Percentiles rank a stretch among this genome's conserved stretches.
phyloP scores from a whole-genome alignment of 2,329 filamentous ascomycete species.

The Fusarium pseudonygamai region DNA sequence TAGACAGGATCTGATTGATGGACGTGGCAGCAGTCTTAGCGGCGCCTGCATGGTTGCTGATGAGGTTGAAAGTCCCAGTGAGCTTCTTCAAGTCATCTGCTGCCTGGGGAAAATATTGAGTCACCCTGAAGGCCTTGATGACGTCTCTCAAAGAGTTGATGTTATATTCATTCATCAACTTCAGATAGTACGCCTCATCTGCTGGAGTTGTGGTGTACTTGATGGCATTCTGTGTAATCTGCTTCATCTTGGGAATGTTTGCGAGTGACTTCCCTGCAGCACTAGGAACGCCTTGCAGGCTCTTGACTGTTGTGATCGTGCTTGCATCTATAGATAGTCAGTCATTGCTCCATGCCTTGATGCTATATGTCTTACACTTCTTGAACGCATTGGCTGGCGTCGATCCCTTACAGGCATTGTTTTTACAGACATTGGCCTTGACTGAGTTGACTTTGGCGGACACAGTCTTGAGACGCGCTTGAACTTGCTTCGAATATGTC shows the following conservation, averaged over 20 bases:
- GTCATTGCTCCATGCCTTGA: fast-evolving
- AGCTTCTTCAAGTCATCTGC: background rate
- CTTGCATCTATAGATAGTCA: background rate
- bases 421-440: background rate
- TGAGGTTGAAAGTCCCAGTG: background rate
- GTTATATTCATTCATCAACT: background rate
- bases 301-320: background rate
- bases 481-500: conserved; percentile 1
- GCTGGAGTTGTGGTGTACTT: background rate
- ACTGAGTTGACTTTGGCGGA: background rate
- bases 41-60: background rate
- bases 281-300: background rate
- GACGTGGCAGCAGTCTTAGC: background rate
- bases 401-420: background rate
- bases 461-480: conserved; percentile 6
- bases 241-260: background rate
- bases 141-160: background rate
- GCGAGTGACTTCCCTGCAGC: background rate
- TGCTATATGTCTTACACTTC: background rate
- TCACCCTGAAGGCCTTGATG: background rate
- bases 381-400: background rate
- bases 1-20: background rate
- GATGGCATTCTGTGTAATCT: background rate
- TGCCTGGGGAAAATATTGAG: background rate
- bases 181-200: background rate